phyloP scores from a whole-genome alignment of 169 alveolate genomes.

The Eimeria acervulina region DNA sequence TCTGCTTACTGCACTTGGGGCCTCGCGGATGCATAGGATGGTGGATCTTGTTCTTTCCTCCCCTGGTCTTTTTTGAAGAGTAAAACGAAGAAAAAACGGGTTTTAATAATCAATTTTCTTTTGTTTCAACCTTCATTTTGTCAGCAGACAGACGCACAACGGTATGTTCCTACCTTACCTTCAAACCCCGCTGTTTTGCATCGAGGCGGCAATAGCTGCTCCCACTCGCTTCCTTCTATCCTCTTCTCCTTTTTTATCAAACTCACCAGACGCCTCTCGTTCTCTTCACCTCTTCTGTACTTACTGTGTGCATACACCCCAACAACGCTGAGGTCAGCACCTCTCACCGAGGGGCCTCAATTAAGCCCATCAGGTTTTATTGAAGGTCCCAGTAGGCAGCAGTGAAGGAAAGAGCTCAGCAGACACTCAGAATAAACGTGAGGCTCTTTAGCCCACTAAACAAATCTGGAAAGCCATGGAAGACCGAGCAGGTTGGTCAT shows the following conservation, averaged over 20 bases:
- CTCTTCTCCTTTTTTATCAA: not conserved
- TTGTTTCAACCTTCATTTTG: not conserved
- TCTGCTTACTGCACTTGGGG: not conserved
- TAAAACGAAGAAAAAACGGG: not conserved
- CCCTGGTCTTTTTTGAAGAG: no score
- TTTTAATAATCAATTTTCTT: not conserved
- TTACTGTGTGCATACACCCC: not conserved
- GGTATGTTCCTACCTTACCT: not conserved
- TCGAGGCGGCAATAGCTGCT: not conserved
- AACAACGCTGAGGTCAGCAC: not conserved
- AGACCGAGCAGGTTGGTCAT: slow-evolving; percentile 8
- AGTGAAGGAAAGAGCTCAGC: not conserved
- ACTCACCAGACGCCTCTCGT: not conserved
- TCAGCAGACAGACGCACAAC: not conserved
- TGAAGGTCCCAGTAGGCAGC: not conserved
- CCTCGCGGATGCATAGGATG: not conserved
- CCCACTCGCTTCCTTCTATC: not conserved
- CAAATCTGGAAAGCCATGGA: not conserved
- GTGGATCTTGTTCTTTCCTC: not conserved
- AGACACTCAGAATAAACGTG: not conserved
- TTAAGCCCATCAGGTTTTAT: not conserved
- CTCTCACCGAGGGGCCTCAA: not conserved
- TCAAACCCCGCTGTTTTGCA: not conserved
- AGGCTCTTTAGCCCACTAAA: not conserved
- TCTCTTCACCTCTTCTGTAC: not conserved